Evolutionary conservation across 2,329 filamentous ascomycete species (phyloP).

Genomic region (Ophiocordyceps camponoti-floridani): DNA sequence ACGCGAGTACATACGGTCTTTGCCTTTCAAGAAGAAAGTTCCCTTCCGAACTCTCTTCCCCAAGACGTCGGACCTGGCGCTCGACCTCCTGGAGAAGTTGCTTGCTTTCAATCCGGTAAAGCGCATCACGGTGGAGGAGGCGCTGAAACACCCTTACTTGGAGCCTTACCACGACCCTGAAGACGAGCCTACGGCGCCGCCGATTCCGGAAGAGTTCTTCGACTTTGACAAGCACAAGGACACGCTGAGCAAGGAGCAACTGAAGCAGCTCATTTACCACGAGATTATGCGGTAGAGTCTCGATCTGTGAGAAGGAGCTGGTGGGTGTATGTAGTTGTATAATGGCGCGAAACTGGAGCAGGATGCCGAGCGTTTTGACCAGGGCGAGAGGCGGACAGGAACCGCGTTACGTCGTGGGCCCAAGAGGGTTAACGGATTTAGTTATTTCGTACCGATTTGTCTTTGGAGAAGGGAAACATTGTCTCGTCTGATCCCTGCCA

Average conservation of each 20-base stretch:
- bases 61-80: conserved; percentile 92
- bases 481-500: background rate
- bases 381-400: background rate
- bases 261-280: conserved; percentile 94
- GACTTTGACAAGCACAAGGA: conserved; percentile 99
- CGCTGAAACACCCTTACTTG: conserved; percentile 90
- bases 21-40: conserved; percentile 99
- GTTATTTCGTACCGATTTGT: background rate
- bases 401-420: background rate
- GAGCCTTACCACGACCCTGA: conserved; percentile 98
- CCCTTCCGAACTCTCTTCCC: conserved; percentile 94
- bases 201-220: conserved; percentile 97
- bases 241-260: conserved; percentile 89
- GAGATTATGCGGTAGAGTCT: conserved; percentile 58
- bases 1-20: conserved; percentile 90
- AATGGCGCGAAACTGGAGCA: background rate
- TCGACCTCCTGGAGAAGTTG: conserved; percentile 88
- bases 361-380: background rate
- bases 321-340: background rate
- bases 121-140: conserved; percentile 95
- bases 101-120: conserved; percentile 97
- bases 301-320: background rate
- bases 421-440: background rate
- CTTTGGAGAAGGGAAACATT: background rate
- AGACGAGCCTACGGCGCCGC: conserved; percentile 89